Conservation (phyloP, 495 filamentous ascomycete genomes). For the Xylaria bambusicola region DNA sequence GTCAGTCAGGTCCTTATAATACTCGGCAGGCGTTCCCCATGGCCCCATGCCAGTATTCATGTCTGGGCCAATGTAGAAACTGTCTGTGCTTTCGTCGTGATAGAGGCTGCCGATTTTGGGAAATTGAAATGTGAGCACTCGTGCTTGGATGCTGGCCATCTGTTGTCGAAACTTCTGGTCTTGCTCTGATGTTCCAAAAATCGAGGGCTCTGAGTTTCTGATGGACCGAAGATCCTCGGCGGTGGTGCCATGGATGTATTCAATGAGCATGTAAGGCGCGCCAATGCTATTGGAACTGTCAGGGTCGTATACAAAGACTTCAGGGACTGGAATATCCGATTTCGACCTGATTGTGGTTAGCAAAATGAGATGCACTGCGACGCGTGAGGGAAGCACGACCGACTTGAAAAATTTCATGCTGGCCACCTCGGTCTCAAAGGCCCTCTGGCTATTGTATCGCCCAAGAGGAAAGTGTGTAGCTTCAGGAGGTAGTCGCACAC, state of each 20-base stretch:
- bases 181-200: constrained; percentile 6
- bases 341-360: neutral
- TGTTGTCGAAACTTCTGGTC: neutral
- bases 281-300: constrained; percentile 4
- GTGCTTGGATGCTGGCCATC: constrained; percentile 7
- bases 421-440: neutral
- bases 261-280: constrained; percentile 16
- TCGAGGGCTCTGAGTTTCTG: neutral
- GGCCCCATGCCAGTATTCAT: neutral
- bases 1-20: constrained; percentile 1
- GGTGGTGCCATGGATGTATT: constrained; percentile 16
- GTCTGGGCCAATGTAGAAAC: constrained; percentile 10
- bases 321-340: neutral
- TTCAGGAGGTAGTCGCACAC: neutral
- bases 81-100: constrained; percentile 1
- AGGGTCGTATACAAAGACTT: neutral
- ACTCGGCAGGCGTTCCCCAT: neutral
- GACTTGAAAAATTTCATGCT: constrained; percentile 9
- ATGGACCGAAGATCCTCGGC: neutral
- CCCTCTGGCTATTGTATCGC: neutral
- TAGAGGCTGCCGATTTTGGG: constrained; percentile 17
- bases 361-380: neutral
- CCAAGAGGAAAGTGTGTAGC: neutral
- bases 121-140: neutral
- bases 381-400: neutral